Base-by-base conservation (phyloP, 2,329 filamentous ascomycete genomes). In the Hypoxylon sp. region DNA sequence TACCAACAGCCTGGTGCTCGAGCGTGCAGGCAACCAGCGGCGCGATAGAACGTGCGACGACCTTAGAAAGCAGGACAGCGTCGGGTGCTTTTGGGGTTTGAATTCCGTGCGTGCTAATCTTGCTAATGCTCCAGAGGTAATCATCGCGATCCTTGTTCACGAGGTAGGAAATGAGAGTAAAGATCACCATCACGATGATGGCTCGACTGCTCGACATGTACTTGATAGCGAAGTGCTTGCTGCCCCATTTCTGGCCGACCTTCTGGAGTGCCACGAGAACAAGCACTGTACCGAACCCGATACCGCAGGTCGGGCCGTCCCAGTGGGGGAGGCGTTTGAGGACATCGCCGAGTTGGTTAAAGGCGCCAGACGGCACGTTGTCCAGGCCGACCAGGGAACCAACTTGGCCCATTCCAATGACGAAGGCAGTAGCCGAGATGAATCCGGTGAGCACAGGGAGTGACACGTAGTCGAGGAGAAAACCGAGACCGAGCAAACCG, bases 381-480 rank as follows among this genome's bases (percentile, higher is more conserved):
- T 80, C 78, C 8, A 86, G 80, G 8, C 87, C 87, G 1, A 90
- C 82, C 0, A 90, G 81, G 1, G 84, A 85, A 3, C 81, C 85
- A 58, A 90, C 82, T 72, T 90, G 88, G n/a, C 86, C 87, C 51
- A 89, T 82, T 20, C 86, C 84, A 70, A 90, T 90, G 28, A 86
- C 87, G 49, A 90, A 84, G 22, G 87, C 88, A 1, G 88, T 87
- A 1, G 87, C 87, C 0, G 87, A 88, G 68, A 90, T 88, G 76
- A 89, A 90, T 4, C 88, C 88, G 6, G 81, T 86, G 0, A 90
- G 80, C 1, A 90, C 85, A 0, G 87, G 87, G 1, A 87, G 81
- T 0, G 87, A 89, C 67, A 90, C 85, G 68, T 89, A 90, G 62
- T 90, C 87, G 19, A 90, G 80, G 4, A 90, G 78, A 72, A 89